Conservation (phyloP, 1,284 basidiomycete genomes). For the Xanthoconium separans region DNA sequence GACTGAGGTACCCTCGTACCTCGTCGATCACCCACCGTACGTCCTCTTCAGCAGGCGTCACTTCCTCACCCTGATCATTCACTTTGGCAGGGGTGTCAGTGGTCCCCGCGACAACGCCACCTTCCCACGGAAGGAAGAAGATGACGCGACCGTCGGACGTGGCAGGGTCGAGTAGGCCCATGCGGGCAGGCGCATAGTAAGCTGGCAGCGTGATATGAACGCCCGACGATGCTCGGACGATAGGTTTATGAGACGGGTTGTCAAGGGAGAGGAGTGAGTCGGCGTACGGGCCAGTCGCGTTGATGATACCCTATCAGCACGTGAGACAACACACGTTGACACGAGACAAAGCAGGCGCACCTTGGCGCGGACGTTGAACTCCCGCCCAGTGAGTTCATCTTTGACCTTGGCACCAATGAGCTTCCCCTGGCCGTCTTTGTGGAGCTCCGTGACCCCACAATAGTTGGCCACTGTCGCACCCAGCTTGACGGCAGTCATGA, state of each 20-base stretch:
- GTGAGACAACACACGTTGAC: not conserved
- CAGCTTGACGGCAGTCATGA: slow-evolving; percentile 93
- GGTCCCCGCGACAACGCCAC: slow-evolving; percentile 95
- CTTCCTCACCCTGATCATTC: slow-evolving; percentile 56
- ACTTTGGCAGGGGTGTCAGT: slow-evolving; percentile 87
- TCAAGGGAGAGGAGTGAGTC: slow-evolving; percentile 67
- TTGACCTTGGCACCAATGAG: slow-evolving; percentile 75
- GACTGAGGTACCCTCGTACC: slow-evolving; percentile 83
- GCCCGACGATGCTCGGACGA: not conserved
- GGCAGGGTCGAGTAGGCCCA: slow-evolving; percentile 80
- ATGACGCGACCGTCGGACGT: slow-evolving; percentile 97
- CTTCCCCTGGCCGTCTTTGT: slow-evolving; percentile 68
- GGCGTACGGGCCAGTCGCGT: slow-evolving; percentile 94
- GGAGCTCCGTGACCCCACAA: slow-evolving; percentile 79
- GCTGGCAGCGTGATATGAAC: not conserved
- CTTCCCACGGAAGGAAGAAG: slow-evolving; percentile 99
- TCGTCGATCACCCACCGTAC: slow-evolving; percentile 95
- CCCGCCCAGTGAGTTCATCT: slow-evolving; percentile 83
- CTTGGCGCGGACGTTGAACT: slow-evolving; percentile 84
- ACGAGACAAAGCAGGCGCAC: slow-evolving; percentile 34
- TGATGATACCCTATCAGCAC: slow-evolving; percentile 75
- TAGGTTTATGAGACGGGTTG: slow-evolving; percentile 16
- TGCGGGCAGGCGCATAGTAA: not conserved
- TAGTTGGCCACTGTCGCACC: slow-evolving; percentile 92
- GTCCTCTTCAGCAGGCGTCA: slow-evolving; percentile 88